phyloP scores from a whole-genome alignment of 129 eudicot genomes.

The Flaveria brownii region DNA sequence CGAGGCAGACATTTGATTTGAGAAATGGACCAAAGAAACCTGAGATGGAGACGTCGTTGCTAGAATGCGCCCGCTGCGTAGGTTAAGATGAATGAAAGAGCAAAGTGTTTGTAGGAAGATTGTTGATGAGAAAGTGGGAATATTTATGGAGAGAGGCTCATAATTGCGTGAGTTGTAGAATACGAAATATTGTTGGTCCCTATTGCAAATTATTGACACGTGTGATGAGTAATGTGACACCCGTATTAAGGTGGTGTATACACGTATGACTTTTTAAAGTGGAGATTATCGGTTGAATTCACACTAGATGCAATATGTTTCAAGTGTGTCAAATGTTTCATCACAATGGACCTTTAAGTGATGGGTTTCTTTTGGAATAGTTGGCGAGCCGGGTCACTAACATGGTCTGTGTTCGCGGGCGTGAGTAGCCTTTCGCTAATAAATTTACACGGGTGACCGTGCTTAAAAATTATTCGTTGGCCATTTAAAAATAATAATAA shows the following conservation, averaged over 20 bases:
- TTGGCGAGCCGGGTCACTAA: too few relatives aligned
- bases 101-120: slow-evolving; percentile 9
- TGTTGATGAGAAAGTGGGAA: background rate
- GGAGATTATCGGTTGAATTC: too few relatives aligned
- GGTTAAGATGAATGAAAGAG: slow-evolving; percentile 8
- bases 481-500: too few relatives aligned
- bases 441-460: too few relatives aligned
- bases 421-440: too few relatives aligned
- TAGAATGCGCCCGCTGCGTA: slow-evolving; percentile 31
- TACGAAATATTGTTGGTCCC: slow-evolving; percentile 16
- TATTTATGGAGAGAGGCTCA: slow-evolving; percentile 19
- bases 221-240: slow-evolving; percentile 7
- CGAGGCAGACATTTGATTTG: slow-evolving; percentile 26
- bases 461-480: too few relatives aligned
- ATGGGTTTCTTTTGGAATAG: too few relatives aligned
- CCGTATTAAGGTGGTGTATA: background rate
- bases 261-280: too few relatives aligned
- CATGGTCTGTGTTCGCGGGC: too few relatives aligned
- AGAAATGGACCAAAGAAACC: background rate
- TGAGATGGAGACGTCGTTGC: slow-evolving; percentile 8
- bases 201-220: slow-evolving; percentile 3
- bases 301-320: too few relatives aligned
- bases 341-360: too few relatives aligned
- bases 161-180: slow-evolving; percentile 7
- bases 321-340: too few relatives aligned